Conservation (phyloP, 371 early-diverging fungal species). For the Dinochytrium kinnereticum region DNA sequence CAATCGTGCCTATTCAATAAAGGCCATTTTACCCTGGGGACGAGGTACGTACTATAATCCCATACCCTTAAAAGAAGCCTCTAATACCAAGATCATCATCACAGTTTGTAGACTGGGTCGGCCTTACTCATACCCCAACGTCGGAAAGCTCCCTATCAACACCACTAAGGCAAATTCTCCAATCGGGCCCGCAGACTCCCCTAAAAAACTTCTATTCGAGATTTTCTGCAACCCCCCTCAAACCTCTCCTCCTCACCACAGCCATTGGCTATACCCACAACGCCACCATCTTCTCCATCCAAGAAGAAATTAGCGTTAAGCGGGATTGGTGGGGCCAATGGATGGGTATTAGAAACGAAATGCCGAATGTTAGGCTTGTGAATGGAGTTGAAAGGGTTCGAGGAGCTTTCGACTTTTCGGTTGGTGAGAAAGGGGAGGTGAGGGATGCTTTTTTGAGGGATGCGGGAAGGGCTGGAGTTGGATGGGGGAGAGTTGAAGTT, state of each 20-base stretch:
- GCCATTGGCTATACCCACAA: neutral
- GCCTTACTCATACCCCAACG: neutral
- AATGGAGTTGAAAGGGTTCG: too few species aligned
- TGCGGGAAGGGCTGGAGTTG: too few species aligned
- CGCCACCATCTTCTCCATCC: neutral
- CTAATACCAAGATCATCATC: neutral
- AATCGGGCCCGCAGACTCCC: neutral
- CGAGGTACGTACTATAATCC: neutral
- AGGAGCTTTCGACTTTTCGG: too few species aligned
- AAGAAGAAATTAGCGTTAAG: too few species aligned
- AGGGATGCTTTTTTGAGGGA: too few species aligned
- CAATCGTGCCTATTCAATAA: too few species aligned
- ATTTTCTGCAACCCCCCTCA: neutral
- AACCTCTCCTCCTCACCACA: constrained; percentile 8
- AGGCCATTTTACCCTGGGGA: constrained; percentile 17
- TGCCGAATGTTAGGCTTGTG: too few species aligned
- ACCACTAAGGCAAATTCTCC: too few species aligned
- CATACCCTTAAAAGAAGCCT: neutral
- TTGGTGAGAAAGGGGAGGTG: too few species aligned
- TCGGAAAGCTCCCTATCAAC: neutral
- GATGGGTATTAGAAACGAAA: too few species aligned
- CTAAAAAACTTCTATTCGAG: constrained; percentile 8
- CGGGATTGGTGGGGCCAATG: too few species aligned
- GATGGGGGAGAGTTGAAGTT: too few species aligned
- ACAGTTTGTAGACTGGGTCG: constrained; percentile 17